These are phyloP conservation scores for Halenospora varia DNA, from an alignment of 495 filamentous ascomycete genomes.

Conservation along the genomic window DNA sequence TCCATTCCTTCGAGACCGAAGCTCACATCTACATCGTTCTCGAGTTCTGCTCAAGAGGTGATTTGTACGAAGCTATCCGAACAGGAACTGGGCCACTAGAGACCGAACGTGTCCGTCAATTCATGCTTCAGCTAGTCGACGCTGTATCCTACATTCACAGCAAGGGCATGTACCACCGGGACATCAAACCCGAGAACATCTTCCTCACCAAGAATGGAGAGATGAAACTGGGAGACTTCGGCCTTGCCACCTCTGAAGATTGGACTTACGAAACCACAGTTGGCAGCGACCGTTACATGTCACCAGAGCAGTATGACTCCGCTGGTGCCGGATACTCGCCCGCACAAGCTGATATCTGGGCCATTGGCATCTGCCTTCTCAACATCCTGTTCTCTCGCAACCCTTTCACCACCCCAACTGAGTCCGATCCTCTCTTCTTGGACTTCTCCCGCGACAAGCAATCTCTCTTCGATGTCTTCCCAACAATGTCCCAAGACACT, in stretches of 20 bases:
- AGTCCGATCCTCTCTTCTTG: constrained; percentile 81
- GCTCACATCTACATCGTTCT: constrained; percentile 87
- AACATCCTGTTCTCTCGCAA: constrained; percentile 96
- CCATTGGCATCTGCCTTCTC: constrained; percentile 89
- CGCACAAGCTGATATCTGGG: constrained; percentile 93
- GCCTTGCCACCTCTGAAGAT: constrained; percentile 77
- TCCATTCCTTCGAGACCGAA: constrained; percentile 89
- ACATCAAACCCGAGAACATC: constrained; percentile 99
- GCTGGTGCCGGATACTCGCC: constrained; percentile 83
- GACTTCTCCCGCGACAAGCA: constrained; percentile 92
- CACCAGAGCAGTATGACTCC: constrained; percentile 94
- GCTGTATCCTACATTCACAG: constrained; percentile 88
- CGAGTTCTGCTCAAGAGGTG: constrained; percentile 94
- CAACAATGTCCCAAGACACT: constrained; percentile 96
- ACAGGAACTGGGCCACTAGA: constrained; percentile 80
- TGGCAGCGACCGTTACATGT: constrained; percentile 98
- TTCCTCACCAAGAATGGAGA: constrained; percentile 81
- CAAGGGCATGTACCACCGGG: constrained; percentile 90
- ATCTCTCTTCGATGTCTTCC: constrained; percentile 96
- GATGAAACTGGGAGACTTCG: constrained; percentile 97
- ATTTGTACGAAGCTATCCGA: constrained; percentile 96
- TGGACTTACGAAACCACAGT: constrained; percentile 91
- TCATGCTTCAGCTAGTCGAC: constrained; percentile 92
- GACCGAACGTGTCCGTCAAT: constrained; percentile 92
- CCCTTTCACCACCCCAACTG: constrained; percentile 83